Evolutionary conservation across 352 stramenopile genomes (phyloP), one percentile per base, ranked within the genome.

Genomic region (Globisporangium rhizosaccharum): DNA sequence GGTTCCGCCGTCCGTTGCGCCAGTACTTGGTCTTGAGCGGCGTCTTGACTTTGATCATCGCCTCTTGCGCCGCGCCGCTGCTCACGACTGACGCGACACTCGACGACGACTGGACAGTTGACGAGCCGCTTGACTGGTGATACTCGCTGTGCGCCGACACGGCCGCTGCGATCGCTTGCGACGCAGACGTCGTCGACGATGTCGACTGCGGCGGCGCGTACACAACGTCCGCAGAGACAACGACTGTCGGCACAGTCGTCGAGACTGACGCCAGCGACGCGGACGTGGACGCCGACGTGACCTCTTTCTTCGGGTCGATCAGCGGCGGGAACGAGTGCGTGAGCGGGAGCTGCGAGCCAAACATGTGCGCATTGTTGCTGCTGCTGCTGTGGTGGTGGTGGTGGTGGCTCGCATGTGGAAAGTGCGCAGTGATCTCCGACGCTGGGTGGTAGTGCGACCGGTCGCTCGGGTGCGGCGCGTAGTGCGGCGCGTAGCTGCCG

Each of bases 1-100:
- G 67, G 59, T 96, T 96, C 55, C 87, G 87, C n/a, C 87, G 82
- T 25, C 87, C 87, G 58, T 96, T 96, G 51, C 87, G 76, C 85
- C 86, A 96, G 68, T 96, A 96, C 72, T 96, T 96, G 68, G 76
- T 73, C 62, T 93, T 91, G 17, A 96, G 64, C 33, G 75, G 71
- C 7, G 86, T 92, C 68, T 91, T 93, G 50, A 94, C 80, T 66
- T 92, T 92, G 77, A 94, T 92, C 74, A 94, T 84, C 17, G 82
- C 82, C 62, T 94, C 84, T 54, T 91, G 81, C 1, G 68, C 62
- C 5, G 82, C 71, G 20, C 72, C 70, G 3, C 62, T 63, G 42
- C 36, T 63, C 30, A 45, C 17, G 15, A 49, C 39, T 33, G 51
- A 39, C 5, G 39, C 23, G 41, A 44, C 42, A 8, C 58, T 41